Conservation (phyloP, 352 stramenopile species). For the Phytopythium delawarense region DNA sequence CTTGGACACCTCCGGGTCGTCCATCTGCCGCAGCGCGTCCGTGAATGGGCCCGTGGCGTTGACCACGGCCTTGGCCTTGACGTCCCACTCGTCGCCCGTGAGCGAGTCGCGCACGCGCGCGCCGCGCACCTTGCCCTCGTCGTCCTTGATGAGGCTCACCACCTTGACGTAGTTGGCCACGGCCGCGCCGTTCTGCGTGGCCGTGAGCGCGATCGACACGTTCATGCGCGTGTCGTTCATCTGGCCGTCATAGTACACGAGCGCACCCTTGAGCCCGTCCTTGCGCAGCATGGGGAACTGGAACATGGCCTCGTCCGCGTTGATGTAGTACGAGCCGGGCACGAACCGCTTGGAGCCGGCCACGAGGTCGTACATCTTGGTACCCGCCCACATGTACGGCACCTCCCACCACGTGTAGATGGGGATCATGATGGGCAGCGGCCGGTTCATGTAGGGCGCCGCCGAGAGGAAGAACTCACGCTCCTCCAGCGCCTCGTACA, state of each 20-base stretch:
- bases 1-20: conserved; percentile 84
- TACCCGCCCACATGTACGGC: conserved; percentile 92
- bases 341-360: conserved; percentile 88
- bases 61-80: conserved; percentile 88
- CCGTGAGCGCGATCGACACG: conserved; percentile 92
- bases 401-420: conserved; percentile 95
- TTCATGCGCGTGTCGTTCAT: conserved; percentile 96
- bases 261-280: conserved; percentile 89
- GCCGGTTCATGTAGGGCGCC: conserved; percentile 93
- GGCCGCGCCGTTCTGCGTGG: conserved; percentile 90
- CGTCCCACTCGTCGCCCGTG: conserved; percentile 88
- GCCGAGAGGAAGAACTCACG: conserved; percentile 90
- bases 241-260: conserved; percentile 91
- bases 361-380: conserved; percentile 93
- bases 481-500: conserved; percentile 92
- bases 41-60: conserved; percentile 96
- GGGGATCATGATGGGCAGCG: conserved; percentile 95
- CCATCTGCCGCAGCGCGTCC: conserved; percentile 88
- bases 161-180: conserved; percentile 93
- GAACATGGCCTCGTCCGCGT: conserved; percentile 89
- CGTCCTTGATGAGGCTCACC: conserved; percentile 80
- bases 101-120: conserved; percentile 87
- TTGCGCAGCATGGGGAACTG: conserved; percentile 93
- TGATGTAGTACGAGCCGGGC: conserved; percentile 89
- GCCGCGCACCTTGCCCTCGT: conserved; percentile 79